Evolutionary conservation across 1,139 yeast species (phyloP).

Genomic region (Debaryomyces subglobosus): DNA sequence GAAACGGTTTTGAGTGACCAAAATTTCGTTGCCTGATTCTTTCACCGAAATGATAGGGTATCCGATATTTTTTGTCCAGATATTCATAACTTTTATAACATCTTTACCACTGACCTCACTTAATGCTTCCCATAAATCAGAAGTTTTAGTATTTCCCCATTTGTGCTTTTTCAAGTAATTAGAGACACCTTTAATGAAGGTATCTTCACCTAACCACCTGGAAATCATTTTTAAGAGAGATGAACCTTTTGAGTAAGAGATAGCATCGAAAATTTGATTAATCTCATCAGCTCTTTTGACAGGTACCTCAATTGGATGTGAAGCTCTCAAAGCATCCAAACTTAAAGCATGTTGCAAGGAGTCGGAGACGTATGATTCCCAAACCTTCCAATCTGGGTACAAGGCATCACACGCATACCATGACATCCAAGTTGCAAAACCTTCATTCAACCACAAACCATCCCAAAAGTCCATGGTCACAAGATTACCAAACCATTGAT

Average conservation of each 20-base stretch:
- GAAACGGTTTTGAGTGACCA: conserved; percentile 74
- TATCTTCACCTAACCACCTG: conserved; percentile 70
- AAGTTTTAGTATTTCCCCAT: conserved; percentile 79
- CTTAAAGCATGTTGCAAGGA: conserved; percentile 69
- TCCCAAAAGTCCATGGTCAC: conserved; percentile 98
- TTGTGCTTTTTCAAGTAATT: conserved; percentile 72
- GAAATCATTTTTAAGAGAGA: conserved; percentile 75
- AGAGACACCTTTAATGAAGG: conserved; percentile 74
- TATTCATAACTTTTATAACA: conserved; percentile 73
- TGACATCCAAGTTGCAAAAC: conserved; percentile 88
- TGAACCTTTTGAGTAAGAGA: conserved; percentile 84
- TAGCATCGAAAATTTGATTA: conserved; percentile 83
- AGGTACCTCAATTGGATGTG: conserved; percentile 88
- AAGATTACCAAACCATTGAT: conserved; percentile 91
- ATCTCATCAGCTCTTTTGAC: conserved; percentile 79
- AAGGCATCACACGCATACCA: conserved; percentile 77
- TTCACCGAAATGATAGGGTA: conserved; percentile 74
- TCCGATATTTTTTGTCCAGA: conserved; percentile 86
- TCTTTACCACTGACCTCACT: conserved; percentile 78
- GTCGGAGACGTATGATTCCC: conserved; percentile 72
- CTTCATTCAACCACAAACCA: conserved; percentile 89
- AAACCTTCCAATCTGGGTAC: conserved; percentile 86
- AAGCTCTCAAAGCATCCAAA: conserved; percentile 72
- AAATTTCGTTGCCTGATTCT: conserved; percentile 44
- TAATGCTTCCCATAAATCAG: conserved; percentile 81